Conservation (phyloP, 2,329 filamentous ascomycete genomes). For the Zymoseptoria crescenta region DNA sequence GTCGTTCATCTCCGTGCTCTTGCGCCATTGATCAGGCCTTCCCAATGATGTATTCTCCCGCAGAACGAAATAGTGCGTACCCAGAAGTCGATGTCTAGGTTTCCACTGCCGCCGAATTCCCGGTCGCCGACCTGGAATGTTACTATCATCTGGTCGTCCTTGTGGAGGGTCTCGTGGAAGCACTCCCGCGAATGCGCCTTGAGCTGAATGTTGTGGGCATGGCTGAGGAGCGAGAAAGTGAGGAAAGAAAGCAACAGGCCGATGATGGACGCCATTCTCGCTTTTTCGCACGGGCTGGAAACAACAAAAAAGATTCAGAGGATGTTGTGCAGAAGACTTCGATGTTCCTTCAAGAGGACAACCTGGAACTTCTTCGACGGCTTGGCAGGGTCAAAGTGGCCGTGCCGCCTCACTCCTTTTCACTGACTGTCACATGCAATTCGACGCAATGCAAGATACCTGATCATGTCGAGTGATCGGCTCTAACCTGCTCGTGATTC, state of each 20-base stretch:
- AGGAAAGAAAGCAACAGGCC: slow-evolving; percentile 40
- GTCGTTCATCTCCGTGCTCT: background rate
- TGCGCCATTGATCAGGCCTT: background rate
- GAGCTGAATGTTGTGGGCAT: slow-evolving; percentile 93
- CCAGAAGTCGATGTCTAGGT: slow-evolving; percentile 97
- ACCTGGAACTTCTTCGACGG: background rate
- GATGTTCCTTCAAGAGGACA: background rate
- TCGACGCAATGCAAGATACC: background rate
- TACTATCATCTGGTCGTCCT: slow-evolving; percentile 96
- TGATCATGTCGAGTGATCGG: background rate
- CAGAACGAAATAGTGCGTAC: slow-evolving; percentile 46
- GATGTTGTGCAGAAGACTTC: background rate
- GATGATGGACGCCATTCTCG: slow-evolving; percentile 28
- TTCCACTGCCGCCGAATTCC: slow-evolving; percentile 89
- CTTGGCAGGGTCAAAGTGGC: background rate
- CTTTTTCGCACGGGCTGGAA: slow-evolving; percentile 1
- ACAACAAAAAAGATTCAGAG: slow-evolving; percentile 3
- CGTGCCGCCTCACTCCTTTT: background rate
- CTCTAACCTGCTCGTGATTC: background rate
- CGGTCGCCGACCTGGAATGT: slow-evolving; percentile 97
- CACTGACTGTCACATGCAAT: background rate
- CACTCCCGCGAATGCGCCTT: slow-evolving; percentile 90
- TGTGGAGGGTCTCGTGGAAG: slow-evolving; percentile 89
- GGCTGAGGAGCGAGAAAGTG: slow-evolving; percentile 54
- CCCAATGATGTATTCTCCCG: background rate